Evolutionary conservation across 148 eudicot species (phyloP), one percentile per base, ranked within the genome.

Genomic region (Chenopodium suecicum): DNA sequence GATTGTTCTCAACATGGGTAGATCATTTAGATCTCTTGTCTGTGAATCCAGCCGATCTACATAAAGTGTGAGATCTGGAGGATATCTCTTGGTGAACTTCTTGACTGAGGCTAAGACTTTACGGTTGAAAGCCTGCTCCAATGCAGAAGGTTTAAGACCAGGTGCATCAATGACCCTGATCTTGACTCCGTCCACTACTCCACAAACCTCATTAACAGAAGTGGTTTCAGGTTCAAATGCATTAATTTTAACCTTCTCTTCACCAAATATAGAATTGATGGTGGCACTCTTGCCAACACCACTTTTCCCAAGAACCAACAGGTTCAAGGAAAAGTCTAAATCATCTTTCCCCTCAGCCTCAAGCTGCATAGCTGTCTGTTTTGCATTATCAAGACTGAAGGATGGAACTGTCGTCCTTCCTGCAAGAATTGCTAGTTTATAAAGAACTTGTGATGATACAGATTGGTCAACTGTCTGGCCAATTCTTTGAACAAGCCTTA

Each of bases 201-300:
- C 99, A 82, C 64, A 65, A 62, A 94, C 90, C 86, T 88, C 94
- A 48, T 81, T 89, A 74, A 90, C 95, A 76, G 86, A 52, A 71
- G 82, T 78, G 10, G 95, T 92, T 79, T 85, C 92, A 75, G 91
- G 86, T 74, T 88, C 93, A 86, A 96, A 96, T 25, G 99, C 91
- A 83, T 89, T 89, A 67, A 94, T 90, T 58, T 74, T 62, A 52
- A 97, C 86, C 83, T 94, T 96, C 78, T 96, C 92, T 82, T 96
- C 98, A 17, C 95, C 92, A 34, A 96, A 90, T 63, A 96, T 85
- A 25, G 99, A 92, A 83, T 96, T 96, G 78, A 96, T 91, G 44
- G 97, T 92, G 44, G 99, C 95, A 89, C 99, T 96, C 84, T 96
- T 96, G 14, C 99, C 99, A 74, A 92, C 99, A 58, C 99, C 99